Conservation (phyloP, 768 basidiomycete species). For the Termitomyces titanicus region DNA sequence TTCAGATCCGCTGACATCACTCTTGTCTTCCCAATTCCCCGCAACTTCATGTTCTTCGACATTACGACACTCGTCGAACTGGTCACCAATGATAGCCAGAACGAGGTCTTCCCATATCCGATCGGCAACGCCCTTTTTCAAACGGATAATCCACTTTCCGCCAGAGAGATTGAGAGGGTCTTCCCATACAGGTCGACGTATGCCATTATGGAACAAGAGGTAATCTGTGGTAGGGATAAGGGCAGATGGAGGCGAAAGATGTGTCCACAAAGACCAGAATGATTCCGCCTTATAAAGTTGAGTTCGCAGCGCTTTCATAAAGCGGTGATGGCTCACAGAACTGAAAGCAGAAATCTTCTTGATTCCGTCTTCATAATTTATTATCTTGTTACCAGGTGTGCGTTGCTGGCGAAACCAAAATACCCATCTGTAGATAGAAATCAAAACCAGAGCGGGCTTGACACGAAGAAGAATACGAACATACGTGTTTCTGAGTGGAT, state of each 20-base stretch:
- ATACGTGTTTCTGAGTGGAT: conserved; percentile 87
- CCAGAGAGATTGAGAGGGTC: conserved; percentile 85
- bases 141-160: conserved; percentile 93
- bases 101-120: conserved; percentile 90
- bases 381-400: conserved; percentile 83
- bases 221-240: conserved; percentile 92
- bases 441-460: conserved; percentile 14
- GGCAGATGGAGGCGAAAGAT: conserved; percentile 80
- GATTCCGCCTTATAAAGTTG: conserved; percentile 70
- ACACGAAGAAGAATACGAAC: conserved; percentile 50
- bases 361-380: conserved; percentile 93
- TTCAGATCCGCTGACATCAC: conserved; percentile 36
- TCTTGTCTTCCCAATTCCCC: conserved; percentile 33
- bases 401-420: conserved; percentile 94
- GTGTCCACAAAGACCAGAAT: conserved; percentile 93
- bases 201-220: conserved; percentile 81
- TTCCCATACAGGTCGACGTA: conserved; percentile 94
- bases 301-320: conserved; percentile 3
- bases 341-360: conserved; percentile 89
- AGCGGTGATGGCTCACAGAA: conserved; percentile 50
- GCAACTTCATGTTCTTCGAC: conserved; percentile 23
- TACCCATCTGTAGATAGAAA: conserved; percentile 60
- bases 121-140: conserved; percentile 88
- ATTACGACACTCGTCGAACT: conserved; percentile 69
- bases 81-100: conserved; percentile 84